Conservation (phyloP, 1,139 yeast genomes). For the Hemisphaericaspora xylanilytica region DNA sequence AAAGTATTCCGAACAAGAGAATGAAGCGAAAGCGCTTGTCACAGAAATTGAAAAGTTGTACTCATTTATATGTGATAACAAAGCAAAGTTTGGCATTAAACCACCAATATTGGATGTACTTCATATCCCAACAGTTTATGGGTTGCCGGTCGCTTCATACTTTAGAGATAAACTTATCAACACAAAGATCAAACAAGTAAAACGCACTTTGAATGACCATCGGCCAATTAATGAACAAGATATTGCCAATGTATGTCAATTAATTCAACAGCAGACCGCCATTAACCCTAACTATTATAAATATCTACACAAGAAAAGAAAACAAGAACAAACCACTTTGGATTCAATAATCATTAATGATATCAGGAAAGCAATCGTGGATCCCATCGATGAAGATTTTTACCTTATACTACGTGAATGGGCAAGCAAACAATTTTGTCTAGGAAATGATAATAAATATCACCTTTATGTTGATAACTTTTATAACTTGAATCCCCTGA, state of each 20-base stretch:
- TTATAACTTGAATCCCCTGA: background rate
- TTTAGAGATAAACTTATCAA: conserved; percentile 27
- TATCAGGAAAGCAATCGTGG: conserved; percentile 25
- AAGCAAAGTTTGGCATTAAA: conserved; percentile 21
- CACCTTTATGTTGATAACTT: conserved; percentile 22
- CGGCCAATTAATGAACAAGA: conserved; percentile 24
- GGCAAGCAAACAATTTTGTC: conserved; percentile 30
- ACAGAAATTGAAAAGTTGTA: conserved; percentile 19
- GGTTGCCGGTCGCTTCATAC: conserved; percentile 30
- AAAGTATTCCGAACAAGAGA: conserved; percentile 3
- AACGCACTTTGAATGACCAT: conserved; percentile 17
- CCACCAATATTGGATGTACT: conserved; percentile 32
- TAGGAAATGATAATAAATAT: conserved; percentile 20
- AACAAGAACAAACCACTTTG: conserved; percentile 11
- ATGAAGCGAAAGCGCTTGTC: conserved; percentile 5
- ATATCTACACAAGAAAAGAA: conserved; percentile 25
- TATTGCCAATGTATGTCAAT: conserved; percentile 18
- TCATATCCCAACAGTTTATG: conserved; percentile 33
- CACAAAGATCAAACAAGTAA: conserved; percentile 24
- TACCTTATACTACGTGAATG: conserved; percentile 30
- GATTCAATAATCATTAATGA: conserved; percentile 16
- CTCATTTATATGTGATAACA: conserved; percentile 21
- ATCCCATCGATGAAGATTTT: conserved; percentile 35
- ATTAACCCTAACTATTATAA: conserved; percentile 28
- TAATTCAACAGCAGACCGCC: conserved; percentile 15